phyloP scores from a whole-genome alignment of 1,139 yeast genomes.

The Saccharomyces hybrid region DNA sequence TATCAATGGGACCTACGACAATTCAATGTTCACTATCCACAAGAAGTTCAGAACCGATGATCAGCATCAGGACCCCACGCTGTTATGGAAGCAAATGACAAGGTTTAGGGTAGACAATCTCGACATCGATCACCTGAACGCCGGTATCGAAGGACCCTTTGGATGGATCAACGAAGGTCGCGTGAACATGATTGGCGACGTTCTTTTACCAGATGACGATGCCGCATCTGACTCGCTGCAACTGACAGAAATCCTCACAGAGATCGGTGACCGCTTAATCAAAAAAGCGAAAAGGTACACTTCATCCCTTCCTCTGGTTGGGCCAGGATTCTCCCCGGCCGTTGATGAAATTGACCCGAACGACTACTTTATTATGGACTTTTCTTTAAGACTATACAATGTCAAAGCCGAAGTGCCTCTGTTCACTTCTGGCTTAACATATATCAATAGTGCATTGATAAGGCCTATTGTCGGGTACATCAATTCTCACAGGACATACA shows the following conservation, averaged over 20 bases:
- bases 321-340: slow-evolving; percentile 9
- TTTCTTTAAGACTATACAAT: slow-evolving; percentile 69
- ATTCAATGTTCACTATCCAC: slow-evolving; percentile 85
- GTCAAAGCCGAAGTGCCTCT: slow-evolving; percentile 86
- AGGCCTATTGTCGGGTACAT: slow-evolving; percentile 94
- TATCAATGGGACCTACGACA: slow-evolving; percentile 87
- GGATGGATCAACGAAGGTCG: slow-evolving; percentile 93
- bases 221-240: slow-evolving; percentile 17
- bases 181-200: slow-evolving; percentile 89
- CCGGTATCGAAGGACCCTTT: slow-evolving; percentile 88
- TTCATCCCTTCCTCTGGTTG: slow-evolving; percentile 2
- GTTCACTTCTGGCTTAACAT: slow-evolving; percentile 74
- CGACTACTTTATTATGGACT: slow-evolving; percentile 66
- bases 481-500: slow-evolving; percentile 79
- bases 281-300: slow-evolving; percentile 23
- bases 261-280: slow-evolving; percentile 19
- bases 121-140: slow-evolving; percentile 78
- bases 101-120: slow-evolving; percentile 78
- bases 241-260: slow-evolving; percentile 19
- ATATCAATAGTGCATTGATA: slow-evolving; percentile 82
- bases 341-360: slow-evolving; percentile 31
- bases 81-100: slow-evolving; percentile 58
- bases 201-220: slow-evolving; percentile 31
- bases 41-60: slow-evolving; percentile 46
- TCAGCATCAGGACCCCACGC: slow-evolving; percentile 4